Base-by-base conservation (phyloP, 306 rosid genomes). In the Prinsepia uniflora region DNA sequence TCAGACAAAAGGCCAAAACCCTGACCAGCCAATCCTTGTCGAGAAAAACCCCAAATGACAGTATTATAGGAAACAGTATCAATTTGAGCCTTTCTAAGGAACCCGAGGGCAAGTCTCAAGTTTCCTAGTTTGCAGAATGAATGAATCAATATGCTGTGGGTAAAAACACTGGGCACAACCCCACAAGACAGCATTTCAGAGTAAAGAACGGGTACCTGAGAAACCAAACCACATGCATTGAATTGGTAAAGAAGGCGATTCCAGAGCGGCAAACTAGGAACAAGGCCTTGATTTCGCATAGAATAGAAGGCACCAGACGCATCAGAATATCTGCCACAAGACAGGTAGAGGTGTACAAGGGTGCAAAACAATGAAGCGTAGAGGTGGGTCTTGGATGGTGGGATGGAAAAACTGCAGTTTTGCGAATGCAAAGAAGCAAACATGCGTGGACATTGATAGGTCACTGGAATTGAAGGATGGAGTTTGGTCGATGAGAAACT, bases 1-100 rank as follows among this genome's bases (percentile, higher is more conserved):
- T 88, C 89, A 75, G 97, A 86, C 79, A 90, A 73, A 71, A 90
- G 15, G 5, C 90, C 96, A 75, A 90, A 80, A 76, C 86, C 92
- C 79, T 77, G 89, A 79, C 79, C 22, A 72, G 84, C 73, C 81
- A 83, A 74, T 17, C 85, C 97, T 74, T 77, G 82, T 55, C 72
- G 47, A 81, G 88, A 85, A 52, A 88, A 81, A 10, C 96, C 96
- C 92, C 90, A 91, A 71, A 86, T 70, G 57, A 91, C 81, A 70
- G 89, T 86, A 74, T 90, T 88, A 67, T 85, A 90, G 0, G 87
- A 86, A 70, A 90, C 90, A 80, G 83, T 76, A 78, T 85, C 89
- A 75, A 70, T 8, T 67, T 68, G 83, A 66, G 55, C 61, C 58
- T 44, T 63, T 71, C 89, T 83, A 3, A 88, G 78, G 75, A 84